Percentiles rank a stretch among this genome's conserved stretches.
phyloP scores from a whole-genome alignment of 805 yeast genomes.

The Metschnikowia arizonensis region DNA sequence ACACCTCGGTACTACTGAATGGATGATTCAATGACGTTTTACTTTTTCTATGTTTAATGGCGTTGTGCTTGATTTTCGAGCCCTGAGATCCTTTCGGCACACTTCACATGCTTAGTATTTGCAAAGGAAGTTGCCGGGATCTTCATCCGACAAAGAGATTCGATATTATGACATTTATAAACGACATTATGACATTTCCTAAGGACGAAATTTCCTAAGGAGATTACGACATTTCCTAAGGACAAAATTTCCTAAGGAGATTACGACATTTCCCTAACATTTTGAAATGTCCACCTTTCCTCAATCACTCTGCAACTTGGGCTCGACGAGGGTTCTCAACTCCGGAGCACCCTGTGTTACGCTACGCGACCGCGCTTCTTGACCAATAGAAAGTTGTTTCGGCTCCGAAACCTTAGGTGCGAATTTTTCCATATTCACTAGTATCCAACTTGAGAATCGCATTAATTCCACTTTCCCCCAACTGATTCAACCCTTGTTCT shows the following conservation, averaged over 20 bases:
- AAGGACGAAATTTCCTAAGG: no score
- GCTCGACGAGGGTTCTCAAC: slow-evolving; percentile 3
- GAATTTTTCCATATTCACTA: slow-evolving; percentile 17
- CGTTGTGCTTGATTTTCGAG: not conserved
- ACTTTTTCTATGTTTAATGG: not conserved
- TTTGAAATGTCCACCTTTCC: not conserved
- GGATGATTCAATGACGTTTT: no score
- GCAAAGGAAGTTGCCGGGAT: no score
- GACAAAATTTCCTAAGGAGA: no score
- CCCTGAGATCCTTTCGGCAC: no score
- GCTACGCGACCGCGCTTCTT: slow-evolving; percentile 2
- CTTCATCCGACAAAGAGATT: no score
- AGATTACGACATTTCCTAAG: no score
- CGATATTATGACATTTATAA: no score
- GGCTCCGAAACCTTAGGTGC: slow-evolving; percentile 18
- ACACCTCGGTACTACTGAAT: no score
- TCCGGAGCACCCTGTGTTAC: slow-evolving; percentile 6
- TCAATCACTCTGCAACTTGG: not conserved
- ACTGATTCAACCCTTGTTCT: slow-evolving; percentile 10
- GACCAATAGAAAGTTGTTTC: slow-evolving; percentile 17
- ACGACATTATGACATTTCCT: no score
- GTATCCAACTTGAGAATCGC: slow-evolving; percentile 2
- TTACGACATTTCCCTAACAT: no score
- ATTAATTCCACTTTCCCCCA: slow-evolving; percentile 6
- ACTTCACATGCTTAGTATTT: no score